Percentiles rank a stretch among this genome's conserved stretches.
phyloP scores from a whole-genome alignment of 208 protist species.

The Wallacemonas collosoma region DNA sequence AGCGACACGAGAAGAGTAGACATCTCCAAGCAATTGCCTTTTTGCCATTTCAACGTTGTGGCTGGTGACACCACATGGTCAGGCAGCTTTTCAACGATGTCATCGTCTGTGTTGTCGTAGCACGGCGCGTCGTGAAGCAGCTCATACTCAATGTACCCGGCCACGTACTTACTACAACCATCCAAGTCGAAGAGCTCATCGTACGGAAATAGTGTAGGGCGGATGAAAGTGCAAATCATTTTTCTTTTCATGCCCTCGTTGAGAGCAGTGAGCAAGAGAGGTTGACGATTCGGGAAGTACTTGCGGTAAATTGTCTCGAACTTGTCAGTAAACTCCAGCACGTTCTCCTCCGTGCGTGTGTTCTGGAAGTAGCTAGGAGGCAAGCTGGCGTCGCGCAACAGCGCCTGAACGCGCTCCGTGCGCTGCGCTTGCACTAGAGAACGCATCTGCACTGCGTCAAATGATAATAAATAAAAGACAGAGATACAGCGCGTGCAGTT shows the following conservation, averaged over 20 bases:
- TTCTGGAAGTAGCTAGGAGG: slow-evolving; percentile 72
- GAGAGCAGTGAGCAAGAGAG: slow-evolving; percentile 67
- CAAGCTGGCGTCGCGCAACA: slow-evolving; percentile 44
- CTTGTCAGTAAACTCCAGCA: slow-evolving; percentile 52
- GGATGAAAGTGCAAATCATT: slow-evolving; percentile 92
- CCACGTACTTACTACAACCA: slow-evolving; percentile 67
- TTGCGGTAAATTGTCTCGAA: slow-evolving; percentile 76
- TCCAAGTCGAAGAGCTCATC: slow-evolving; percentile 81
- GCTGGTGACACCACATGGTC: slow-evolving; percentile 81
- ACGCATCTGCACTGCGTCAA: neutral
- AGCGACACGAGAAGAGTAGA: slow-evolving; percentile 77
- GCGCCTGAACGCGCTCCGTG: slow-evolving; percentile 44
- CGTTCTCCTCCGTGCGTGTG: slow-evolving; percentile 59
- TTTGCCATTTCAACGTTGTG: slow-evolving; percentile 86
- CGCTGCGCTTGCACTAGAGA: slow-evolving; percentile 19
- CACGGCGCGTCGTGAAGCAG: slow-evolving; percentile 49
- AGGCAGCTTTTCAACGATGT: slow-evolving; percentile 55
- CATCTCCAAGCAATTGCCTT: slow-evolving; percentile 90
- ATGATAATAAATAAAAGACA: slow-evolving; percentile 10
- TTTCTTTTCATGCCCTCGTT: slow-evolving; percentile 85
- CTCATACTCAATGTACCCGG: slow-evolving; percentile 87
- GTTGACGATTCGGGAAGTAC: slow-evolving; percentile 76
- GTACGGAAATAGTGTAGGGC: slow-evolving; percentile 76
- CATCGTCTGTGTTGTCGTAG: slow-evolving; percentile 41
- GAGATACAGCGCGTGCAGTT: no score